Conservation (phyloP, 2,329 filamentous ascomycete genomes). For the Periglandula ipomoeae region DNA sequence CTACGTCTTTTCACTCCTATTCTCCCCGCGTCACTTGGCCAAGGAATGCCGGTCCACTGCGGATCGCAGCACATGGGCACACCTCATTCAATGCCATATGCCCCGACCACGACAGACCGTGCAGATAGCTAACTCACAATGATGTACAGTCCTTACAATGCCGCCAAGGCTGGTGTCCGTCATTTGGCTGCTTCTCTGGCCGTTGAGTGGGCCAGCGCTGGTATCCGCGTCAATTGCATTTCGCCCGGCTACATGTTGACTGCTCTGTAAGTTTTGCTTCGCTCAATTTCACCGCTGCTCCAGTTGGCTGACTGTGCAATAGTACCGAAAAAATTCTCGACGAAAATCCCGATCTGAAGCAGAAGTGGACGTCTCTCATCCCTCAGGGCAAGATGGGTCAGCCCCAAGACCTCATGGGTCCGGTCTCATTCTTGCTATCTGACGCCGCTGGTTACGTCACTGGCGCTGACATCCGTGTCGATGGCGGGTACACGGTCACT, state of each 20-base stretch:
- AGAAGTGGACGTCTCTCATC: conserved; percentile 86
- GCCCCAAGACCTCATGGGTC: conserved; percentile 87
- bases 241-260: conserved; percentile 96
- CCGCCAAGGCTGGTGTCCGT: conserved; percentile 82
- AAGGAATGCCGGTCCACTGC: too few relatives aligned
- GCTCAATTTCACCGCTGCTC: not conserved
- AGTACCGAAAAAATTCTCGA: conserved; percentile 91
- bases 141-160: conserved; percentile 67
- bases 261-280: conserved; percentile 56
- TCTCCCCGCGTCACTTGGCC: too few relatives aligned
- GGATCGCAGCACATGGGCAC: too few relatives aligned
- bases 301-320: not conserved
- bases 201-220: conserved; percentile 84
- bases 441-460: conserved; percentile 66
- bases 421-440: conserved; percentile 76
- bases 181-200: conserved; percentile 82
- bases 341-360: conserved; percentile 81
- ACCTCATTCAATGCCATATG: too few relatives aligned
- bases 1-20: not conserved
- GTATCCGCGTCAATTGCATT: conserved; percentile 91
- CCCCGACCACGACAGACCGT: not conserved
- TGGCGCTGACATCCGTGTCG: conserved; percentile 70
- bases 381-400: conserved; percentile 90
- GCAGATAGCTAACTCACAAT: conserved; percentile 6
- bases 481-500: conserved; percentile 82